Percentiles rank a stretch among this genome's conserved stretches.
phyloP scores from a whole-genome alignment of 805 yeast species.

The Ogataea philodendri region DNA sequence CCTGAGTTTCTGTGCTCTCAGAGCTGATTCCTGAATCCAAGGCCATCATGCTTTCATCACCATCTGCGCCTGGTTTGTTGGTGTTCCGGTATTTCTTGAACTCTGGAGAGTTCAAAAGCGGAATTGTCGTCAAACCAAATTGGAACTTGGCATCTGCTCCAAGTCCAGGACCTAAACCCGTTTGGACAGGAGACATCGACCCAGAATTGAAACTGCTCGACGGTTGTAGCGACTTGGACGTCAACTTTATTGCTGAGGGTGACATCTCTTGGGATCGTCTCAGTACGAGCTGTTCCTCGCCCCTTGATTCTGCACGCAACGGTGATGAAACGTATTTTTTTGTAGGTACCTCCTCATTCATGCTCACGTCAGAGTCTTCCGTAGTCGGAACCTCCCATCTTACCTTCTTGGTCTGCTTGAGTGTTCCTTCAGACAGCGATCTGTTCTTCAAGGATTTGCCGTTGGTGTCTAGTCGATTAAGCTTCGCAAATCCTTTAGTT shows the following conservation, averaged over 20 bases:
- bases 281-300: slow-evolving; percentile 1
- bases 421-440: slow-evolving; percentile 7
- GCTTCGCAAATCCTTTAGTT: slow-evolving; percentile 19
- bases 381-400: slow-evolving; percentile 43
- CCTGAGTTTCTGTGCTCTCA: slow-evolving; percentile 5
- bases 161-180: slow-evolving; percentile 12
- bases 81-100: slow-evolving; percentile 3
- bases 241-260: slow-evolving; percentile 11
- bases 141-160: slow-evolving; percentile 15
- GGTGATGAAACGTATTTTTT: slow-evolving; percentile 15
- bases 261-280: slow-evolving; percentile 2
- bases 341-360: slow-evolving; percentile 14
- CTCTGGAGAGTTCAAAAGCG: slow-evolving; percentile 8
- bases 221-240: slow-evolving; percentile 18
- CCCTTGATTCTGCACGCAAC: slow-evolving; percentile 7
- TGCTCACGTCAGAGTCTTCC: slow-evolving; percentile 22
- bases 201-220: slow-evolving; percentile 7
- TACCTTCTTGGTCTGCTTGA: slow-evolving; percentile 39
- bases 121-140: slow-evolving; percentile 13
- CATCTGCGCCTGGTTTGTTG: slow-evolving; percentile 3
- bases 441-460: slow-evolving; percentile 8
- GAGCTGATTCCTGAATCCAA: slow-evolving; percentile 14
- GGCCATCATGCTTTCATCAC: slow-evolving; percentile 16
- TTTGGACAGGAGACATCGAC: slow-evolving; percentile 8
- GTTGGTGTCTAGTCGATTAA: slow-evolving; percentile 16